Base-by-base conservation (phyloP, 2,329 filamentous ascomycete species). In the Cadophora malorum region DNA sequence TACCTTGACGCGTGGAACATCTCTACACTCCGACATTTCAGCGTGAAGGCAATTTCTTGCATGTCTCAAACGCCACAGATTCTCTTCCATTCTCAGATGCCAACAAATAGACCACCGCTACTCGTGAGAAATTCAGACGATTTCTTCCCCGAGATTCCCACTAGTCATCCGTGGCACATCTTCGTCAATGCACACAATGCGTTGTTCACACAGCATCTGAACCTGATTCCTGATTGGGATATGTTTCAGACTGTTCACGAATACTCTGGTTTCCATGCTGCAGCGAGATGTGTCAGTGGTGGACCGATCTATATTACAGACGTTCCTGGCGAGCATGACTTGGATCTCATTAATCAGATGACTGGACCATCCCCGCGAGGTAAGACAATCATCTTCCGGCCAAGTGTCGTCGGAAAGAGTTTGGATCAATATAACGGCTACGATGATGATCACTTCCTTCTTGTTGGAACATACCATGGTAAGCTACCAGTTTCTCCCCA, bases 241-340 rank as follows among this genome's bases (percentile, higher is more conserved):
- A 90, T 90, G 88, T 90, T 90, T 75, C 88, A 90, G 73, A 89
- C 88, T 0, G 80, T 81, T 1, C 86, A 89, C 69, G 81, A 84
- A 28, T 97, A 92, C 78, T 91, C 91, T 0, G 87, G 86, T 0
- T 97, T 96, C 77, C 96, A 99, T 74, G 96, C 93, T 4, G 95
- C 96, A 0, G 94, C 94, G 1, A 87, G 96, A 58, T 97, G 93
- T 78, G 84, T 99, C 10, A 94, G 91, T 59, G 96, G 96, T 9
- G 96, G 96, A 0, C 96, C 95, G 0, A 91, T 99, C 50, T 97
- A 96, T 75, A 94, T 99, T 77, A 98, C 95, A 0, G 96, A 99
- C 79, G 86, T 89, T 0, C 95, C 95, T 0, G 94, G 93, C 0
- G 81, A 92, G 68, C 93, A 98, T 78, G 86, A 97, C 75, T 75